Base-by-base conservation (phyloP, 2,329 filamentous ascomycete species). In the Pezizomycotina sp. region DNA sequence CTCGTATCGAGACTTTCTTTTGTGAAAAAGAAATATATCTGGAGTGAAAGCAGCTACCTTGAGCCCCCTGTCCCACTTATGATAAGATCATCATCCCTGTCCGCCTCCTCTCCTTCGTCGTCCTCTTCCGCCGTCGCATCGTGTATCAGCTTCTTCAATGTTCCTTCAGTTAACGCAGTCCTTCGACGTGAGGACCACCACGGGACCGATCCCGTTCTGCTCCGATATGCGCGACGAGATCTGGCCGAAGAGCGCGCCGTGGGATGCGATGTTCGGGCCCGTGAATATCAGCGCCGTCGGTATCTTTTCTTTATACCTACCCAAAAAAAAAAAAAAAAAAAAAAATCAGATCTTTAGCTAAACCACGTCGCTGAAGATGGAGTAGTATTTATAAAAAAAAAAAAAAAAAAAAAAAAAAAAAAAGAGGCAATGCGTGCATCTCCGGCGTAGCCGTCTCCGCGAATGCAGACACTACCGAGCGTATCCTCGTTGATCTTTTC, bases 221-320 rank as follows among this genome's bases (percentile, higher is more conserved):
- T 39, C 45, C 30, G 44, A 38, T 31, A 61, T 58, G 19, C 51
- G 52, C 37, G 52, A 45, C 8, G 69, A 66, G 7, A 84, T 59
- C 54, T 81, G 76, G 39, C 71, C 63, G 48, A 83, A 83, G n/a
- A 84, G 63, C 8, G 77, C 62, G 26, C 72, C 69, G 54, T 83
- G 77, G 2, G 76, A 77, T 22, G 77, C 74, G 48, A 83, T 76
- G 46, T 80, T 82, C 5, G 80, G 77, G 0, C 80, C 81, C 6
- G 77, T 78, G 40, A 81, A 68, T 48, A 86, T 71, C 47, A 86
- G 74, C 2, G 69, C 76, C 5, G 75, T 68, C 0, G 76, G 72
- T 24, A 81, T 66, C 52, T 66, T 69, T 30, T 61, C 58, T 25
- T 53, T 51, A 44, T 45, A 44, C 12, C 41, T 44, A 22, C 14